These are phyloP conservation scores for Fusarium euwallaceae DNA, from an alignment of 2,329 filamentous ascomycete genomes.

Conservation along the genomic window DNA sequence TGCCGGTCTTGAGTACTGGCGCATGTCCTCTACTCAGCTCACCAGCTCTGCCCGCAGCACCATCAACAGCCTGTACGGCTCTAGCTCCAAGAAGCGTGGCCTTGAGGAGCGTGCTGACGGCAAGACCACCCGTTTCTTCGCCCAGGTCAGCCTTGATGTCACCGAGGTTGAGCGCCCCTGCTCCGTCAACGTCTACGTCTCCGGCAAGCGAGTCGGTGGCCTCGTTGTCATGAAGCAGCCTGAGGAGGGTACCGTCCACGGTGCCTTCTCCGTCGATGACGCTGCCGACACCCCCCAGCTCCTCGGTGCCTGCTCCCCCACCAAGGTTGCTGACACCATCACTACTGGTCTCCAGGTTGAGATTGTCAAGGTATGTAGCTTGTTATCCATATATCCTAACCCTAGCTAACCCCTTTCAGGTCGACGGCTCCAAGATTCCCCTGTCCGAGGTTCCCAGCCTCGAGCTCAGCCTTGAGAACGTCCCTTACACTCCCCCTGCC, in stretches of 20 bases:
- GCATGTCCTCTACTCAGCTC: constrained; percentile 49
- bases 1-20: constrained; percentile 53
- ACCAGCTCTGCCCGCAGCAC: constrained; percentile 47
- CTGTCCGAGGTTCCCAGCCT: constrained; percentile 53
- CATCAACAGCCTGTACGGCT: constrained; percentile 52
- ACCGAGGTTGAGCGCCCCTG: constrained; percentile 53
- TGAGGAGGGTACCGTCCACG: constrained; percentile 48
- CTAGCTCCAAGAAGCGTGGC: constrained; percentile 29
- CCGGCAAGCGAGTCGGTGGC: constrained; percentile 49
- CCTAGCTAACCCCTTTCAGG: constrained; percentile 35
- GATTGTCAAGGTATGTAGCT: constrained; percentile 49
- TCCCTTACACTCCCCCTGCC: constrained; percentile 45
- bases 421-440: constrained; percentile 54
- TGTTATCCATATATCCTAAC: background rate
- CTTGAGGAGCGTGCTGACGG: constrained; percentile 28
- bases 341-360: constrained; percentile 49
- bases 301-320: constrained; percentile 48
- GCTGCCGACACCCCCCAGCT: constrained; percentile 74
- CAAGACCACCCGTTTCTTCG: constrained; percentile 52
- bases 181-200: constrained; percentile 52
- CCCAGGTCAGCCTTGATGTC: constrained; percentile 51
- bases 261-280: constrained; percentile 61
- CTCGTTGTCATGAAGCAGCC: constrained; percentile 55
- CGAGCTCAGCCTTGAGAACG: constrained; percentile 47
- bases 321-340: constrained; percentile 45